Base-by-base conservation (phyloP, 805 yeast species). In the Wickerhamomyces bisporus region DNA sequence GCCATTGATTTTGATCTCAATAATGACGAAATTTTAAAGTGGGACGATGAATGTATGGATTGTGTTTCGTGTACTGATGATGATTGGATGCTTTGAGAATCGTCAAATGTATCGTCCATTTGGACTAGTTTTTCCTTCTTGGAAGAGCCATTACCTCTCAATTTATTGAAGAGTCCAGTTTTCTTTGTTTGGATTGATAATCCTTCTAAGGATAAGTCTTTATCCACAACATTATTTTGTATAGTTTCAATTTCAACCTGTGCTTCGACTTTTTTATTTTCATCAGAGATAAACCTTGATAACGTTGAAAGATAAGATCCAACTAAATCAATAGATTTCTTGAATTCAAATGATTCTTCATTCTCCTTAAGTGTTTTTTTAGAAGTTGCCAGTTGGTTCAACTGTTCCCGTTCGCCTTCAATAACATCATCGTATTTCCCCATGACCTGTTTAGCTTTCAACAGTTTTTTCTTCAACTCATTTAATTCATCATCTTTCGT, bases 221-320 rank as follows among this genome's bases (percentile, higher is more conserved):
- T 70, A 40, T 80, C 89, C 1, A 82, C 86, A 1, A 93, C 88
- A 36, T 83, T 87, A 42, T 81, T 76, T 58, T 86, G 93, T 48
- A 93, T 87, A 20, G 93, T 79, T 59, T 91, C 97, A 36, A 91
- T 80, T 51, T 84, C 91, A 15, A 89, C 98, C 54, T 88, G 95
- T 11, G 81, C 74, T 29, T 71, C 69, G 17, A 93, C 81, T 43
- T 95, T 74, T 23, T 62, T 61, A 4, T 86, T 79, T 55, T 93
- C 98, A 44, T 81, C 79, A 32, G 70, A 63, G 42, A 89, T 73
- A 48, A 87, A 86, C 33, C 70, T 71, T 36, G 79, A 72, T 39
- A 89, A 65, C 2, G 73, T 55, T 11, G 61, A 49, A 26, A 84
- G 59, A 29, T 83, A 75, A 25, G 70, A 66, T 15, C 66, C 62